Conservation (phyloP, 768 basidiomycete genomes). For the Amanita pallidorosea region DNA sequence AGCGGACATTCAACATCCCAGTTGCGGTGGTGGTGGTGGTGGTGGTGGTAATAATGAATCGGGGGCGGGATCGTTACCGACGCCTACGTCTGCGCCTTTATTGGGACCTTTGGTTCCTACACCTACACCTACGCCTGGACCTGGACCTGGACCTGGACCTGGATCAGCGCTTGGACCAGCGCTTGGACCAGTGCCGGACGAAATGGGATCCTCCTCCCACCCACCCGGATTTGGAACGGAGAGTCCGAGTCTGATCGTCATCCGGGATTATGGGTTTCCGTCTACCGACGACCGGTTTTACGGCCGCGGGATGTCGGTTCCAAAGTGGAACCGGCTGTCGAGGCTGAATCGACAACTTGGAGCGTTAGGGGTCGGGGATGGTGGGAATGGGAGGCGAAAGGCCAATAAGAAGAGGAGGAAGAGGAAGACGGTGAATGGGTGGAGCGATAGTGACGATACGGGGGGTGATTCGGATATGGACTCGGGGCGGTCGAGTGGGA, state of each 20-base stretch:
- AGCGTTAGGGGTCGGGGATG: not conserved
- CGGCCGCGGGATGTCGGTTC: constrained; percentile 29
- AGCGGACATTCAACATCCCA: too few relatives aligned
- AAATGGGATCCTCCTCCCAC: too few relatives aligned
- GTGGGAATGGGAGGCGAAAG: not conserved
- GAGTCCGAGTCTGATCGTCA: constrained; percentile 21
- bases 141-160: too few relatives aligned
- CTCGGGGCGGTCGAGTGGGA: constrained; percentile 2
- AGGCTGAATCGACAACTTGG: constrained; percentile 20
- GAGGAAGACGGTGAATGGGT: constrained; percentile 8
- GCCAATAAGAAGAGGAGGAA: constrained; percentile 10
- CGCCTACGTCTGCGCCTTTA: not conserved
- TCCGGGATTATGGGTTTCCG: constrained; percentile 33
- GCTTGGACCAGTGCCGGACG: too few relatives aligned
- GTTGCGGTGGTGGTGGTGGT: too few relatives aligned
- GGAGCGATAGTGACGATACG: constrained; percentile 6
- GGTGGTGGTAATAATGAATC: too few relatives aligned
- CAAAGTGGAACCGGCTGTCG: constrained; percentile 25
- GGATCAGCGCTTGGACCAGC: too few relatives aligned
- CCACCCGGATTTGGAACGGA: not conserved
- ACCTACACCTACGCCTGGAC: too few relatives aligned
- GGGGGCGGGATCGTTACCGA: not conserved
- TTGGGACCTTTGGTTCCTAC: too few relatives aligned
- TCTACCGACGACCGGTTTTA: constrained; percentile 24
- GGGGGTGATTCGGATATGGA: not conserved